Conservation (phyloP, 2,329 filamentous ascomycete species). For the Trichothecium roseum region DNA sequence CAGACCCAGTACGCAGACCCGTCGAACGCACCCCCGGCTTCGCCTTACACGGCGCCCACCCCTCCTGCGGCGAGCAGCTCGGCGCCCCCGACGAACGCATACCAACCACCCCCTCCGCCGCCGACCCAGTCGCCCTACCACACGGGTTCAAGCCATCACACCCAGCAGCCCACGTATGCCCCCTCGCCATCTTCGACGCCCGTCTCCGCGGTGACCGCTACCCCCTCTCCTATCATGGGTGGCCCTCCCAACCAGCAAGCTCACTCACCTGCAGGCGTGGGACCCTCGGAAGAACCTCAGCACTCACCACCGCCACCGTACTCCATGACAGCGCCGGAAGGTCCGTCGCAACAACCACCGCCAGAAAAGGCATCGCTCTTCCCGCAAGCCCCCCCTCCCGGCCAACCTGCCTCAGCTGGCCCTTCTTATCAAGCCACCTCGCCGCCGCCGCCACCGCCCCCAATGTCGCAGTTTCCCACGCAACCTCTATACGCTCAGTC, state of each 20-base stretch:
- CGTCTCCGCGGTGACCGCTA: neutral
- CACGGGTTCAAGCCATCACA: neutral
- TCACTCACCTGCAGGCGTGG: no score
- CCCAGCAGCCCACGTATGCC: slow-evolving; percentile 1
- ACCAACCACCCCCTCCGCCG: neutral
- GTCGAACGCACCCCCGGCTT: no score
- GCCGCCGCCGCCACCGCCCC: slow-evolving; percentile 7
- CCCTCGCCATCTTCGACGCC: neutral
- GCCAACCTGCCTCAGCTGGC: no score
- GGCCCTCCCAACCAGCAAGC: no score
- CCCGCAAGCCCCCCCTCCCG: neutral
- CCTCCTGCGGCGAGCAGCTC: no score
- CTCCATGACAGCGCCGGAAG: neutral
- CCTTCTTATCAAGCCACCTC: neutral
- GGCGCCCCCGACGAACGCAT: neutral
- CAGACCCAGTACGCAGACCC: no score
- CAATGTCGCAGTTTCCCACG: slow-evolving; percentile 10
- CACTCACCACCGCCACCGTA: slow-evolving; percentile 3
- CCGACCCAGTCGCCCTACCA: no score
- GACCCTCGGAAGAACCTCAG: neutral
- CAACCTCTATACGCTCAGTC: slow-evolving; percentile 7
- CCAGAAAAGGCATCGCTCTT: slow-evolving; percentile 4
- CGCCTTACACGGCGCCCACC: no score
- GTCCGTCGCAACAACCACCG: neutral
- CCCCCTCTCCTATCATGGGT: neutral